Conservation (phyloP, 768 basidiomycete genomes). For the Cystofilobasidium bisporidii region DNA sequence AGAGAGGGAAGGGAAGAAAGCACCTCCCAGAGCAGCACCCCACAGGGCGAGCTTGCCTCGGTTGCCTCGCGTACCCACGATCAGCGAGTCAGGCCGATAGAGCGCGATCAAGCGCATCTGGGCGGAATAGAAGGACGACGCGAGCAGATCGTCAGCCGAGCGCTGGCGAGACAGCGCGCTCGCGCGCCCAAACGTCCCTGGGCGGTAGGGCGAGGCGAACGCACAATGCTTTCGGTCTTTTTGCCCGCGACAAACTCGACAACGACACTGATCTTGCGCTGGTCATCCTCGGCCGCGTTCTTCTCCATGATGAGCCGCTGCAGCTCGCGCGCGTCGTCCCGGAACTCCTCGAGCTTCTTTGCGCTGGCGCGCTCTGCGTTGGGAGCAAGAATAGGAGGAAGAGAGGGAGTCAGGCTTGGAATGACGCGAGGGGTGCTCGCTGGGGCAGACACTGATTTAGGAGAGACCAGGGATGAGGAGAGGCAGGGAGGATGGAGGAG, state of each 20-base stretch:
- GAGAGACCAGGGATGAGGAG: no score
- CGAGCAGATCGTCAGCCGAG: not conserved
- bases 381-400: not conserved
- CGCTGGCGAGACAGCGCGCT: no score
- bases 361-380: conserved; percentile 22
- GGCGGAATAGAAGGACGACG: no score
- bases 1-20: conserved; percentile 6
- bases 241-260: conserved; percentile 90
- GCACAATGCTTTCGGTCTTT: conserved; percentile 68
- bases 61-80: conserved; percentile 81
- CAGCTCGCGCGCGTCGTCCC: conserved; percentile 77
- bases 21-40: conserved; percentile 47
- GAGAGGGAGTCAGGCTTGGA: no score
- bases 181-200: no score
- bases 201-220: not conserved
- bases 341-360: conserved; percentile 39
- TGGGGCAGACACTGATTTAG: no score
- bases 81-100: conserved; percentile 57
- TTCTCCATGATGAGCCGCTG: conserved; percentile 71
- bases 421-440: no score
- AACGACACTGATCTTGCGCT: conserved; percentile 75
- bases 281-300: conserved; percentile 60
- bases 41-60: conserved; percentile 49
- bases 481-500: no score
- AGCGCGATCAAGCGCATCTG: conserved; percentile 72